phyloP scores from a whole-genome alignment of 2,329 filamentous ascomycete species.

The Pseudogymnoascus sp. region DNA sequence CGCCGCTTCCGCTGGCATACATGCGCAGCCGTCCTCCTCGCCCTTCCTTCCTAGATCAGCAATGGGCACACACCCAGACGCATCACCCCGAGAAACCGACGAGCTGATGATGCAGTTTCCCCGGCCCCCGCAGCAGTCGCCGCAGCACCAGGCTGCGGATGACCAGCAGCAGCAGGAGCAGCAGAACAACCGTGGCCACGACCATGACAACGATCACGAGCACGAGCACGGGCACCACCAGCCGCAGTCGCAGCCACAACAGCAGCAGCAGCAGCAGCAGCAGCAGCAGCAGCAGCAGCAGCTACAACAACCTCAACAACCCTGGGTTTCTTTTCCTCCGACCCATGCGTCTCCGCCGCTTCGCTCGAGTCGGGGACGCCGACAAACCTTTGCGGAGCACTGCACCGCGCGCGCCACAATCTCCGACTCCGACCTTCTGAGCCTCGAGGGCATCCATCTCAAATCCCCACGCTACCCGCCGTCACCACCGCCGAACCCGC shows the following conservation, averaged over 20 bases:
- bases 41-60: background rate
- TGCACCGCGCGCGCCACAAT: constrained; percentile 22
- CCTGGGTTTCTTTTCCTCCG: background rate
- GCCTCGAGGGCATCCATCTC: constrained; percentile 24
- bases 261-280: background rate
- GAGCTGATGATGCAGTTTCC: background rate
- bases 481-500: background rate
- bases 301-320: background rate
- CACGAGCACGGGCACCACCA: background rate
- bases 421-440: constrained; percentile 26
- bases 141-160: background rate
- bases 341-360: background rate
- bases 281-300: background rate
- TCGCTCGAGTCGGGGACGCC: background rate
- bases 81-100: background rate
- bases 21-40: background rate
- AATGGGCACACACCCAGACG: background rate
- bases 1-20: background rate
- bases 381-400: background rate
- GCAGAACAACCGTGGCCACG: background rate
- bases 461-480: constrained; percentile 19
- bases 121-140: background rate
- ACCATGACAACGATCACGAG: background rate
- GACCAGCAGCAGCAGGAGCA: background rate
- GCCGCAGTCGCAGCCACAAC: background rate